These are phyloP conservation scores for Psilocybe cubensis DNA, from an alignment of 768 basidiomycete genomes.

Conservation along the genomic window DNA sequence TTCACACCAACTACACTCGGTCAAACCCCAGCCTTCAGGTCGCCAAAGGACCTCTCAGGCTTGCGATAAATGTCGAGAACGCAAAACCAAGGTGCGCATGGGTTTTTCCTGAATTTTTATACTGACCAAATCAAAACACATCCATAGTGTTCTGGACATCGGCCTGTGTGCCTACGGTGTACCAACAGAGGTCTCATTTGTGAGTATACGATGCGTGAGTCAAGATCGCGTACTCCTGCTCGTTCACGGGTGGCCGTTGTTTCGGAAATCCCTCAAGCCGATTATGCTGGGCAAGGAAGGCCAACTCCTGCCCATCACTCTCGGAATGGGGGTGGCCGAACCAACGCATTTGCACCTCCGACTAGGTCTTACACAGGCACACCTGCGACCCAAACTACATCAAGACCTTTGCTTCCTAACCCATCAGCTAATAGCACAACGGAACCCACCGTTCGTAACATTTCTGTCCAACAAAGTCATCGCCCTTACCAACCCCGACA, in stretches of 20 bases:
- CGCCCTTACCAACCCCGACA: not conserved
- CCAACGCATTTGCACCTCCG: conserved; percentile 18
- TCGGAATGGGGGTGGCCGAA: conserved; percentile 19
- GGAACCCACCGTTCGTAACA: not conserved
- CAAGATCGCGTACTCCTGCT: conserved; percentile 35
- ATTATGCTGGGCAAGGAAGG: conserved; percentile 8
- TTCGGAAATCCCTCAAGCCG: conserved; percentile 3
- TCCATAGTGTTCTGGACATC: conserved; percentile 58
- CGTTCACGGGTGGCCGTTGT: conserved; percentile 8
- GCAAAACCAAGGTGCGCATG: conserved; percentile 56
- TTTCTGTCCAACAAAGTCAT: not conserved
- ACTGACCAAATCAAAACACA: not conserved
- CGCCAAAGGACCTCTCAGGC: conserved; percentile 54
- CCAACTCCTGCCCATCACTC: conserved; percentile 26
- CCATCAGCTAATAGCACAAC: not conserved
- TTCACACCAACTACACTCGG: conserved; percentile 6
- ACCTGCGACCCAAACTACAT: not conserved
- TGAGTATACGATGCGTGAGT: conserved; percentile 46
- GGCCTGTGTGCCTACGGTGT: conserved; percentile 56
- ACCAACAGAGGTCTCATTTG: conserved; percentile 51
- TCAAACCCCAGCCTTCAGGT: conserved; percentile 22
- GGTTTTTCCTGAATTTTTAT: not conserved
- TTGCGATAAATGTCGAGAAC: conserved; percentile 59
- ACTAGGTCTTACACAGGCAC: not conserved
- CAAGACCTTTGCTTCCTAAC: not conserved